Base-by-base conservation (phyloP, 768 basidiomycete genomes). In the Panus rudis region DNA sequence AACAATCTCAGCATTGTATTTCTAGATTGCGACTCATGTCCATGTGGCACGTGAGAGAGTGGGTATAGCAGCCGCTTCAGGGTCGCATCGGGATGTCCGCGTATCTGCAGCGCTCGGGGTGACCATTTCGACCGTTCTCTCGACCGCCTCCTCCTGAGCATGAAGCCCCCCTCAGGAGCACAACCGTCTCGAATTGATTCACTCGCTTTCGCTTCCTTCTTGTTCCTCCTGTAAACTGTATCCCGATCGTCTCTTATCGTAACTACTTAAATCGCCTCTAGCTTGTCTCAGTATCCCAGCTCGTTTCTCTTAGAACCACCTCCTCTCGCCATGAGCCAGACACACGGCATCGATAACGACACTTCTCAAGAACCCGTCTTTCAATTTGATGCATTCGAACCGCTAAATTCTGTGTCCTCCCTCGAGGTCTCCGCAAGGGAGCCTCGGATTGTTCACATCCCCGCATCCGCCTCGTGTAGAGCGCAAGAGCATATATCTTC, bases 341-440 rank as follows among this genome's bases (percentile, higher is more conserved):
- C 52, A 43, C 48, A 49, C 52, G 58, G 52, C 60, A 69, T 72
- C 72, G 75, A 79, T 75, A 73, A 72, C 68, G 67, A 72, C 42
- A 68, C 70, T 50, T 54, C 66, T n/a, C n/a, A n/a, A n/a, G n/a
- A n/a, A n/a, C n/a, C n/a, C 34, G 52, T 79, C 56, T 74, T 76
- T 56, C 65, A 69, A 43, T 74, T 76, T 53, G 74, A 75, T 54
- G 57, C 68, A 41, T 70, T 63, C 64, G 71, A 76, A 52, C 49
- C 45, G 34, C 48, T 50, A 23, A 21, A 55, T 40, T 42, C 40
- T 40, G 39, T 24, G 44, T 37, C 39, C 41, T 45, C 41, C 57
- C 57, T 57, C 52, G 57, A 52, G 59, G 57, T 43, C 26, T 28
- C 40, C 50, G 55, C 50, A 46, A 47, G 48, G 47, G 45, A 44